Conservation (phyloP, 176 grass and related monocot genomes). For the Eremochloa ophiuroides region DNA sequence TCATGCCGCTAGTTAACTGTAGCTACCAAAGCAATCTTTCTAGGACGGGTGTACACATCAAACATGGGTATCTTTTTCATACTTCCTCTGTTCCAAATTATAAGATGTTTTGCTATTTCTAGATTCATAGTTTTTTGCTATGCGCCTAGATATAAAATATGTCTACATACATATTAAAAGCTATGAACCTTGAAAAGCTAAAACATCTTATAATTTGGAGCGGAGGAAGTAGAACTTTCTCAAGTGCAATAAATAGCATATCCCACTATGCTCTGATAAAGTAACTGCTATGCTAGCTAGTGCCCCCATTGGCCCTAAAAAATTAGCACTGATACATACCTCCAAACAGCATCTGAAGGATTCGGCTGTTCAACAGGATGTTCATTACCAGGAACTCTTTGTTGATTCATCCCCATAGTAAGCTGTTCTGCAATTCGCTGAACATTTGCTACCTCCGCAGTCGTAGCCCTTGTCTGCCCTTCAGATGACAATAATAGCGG, state of each 20-base stretch:
- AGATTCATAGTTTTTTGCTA: no score
- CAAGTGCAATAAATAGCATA: background rate
- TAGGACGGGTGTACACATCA: background rate
- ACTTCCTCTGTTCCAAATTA: no score
- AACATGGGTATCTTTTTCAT: background rate
- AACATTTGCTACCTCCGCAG: slow-evolving; percentile 35
- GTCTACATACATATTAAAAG: no score
- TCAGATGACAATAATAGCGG: slow-evolving; percentile 64
- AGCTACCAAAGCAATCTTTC: background rate
- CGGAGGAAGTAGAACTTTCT: background rate
- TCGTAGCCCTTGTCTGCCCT: slow-evolving; percentile 43
- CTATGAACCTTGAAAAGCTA: no score
- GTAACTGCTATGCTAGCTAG: background rate
- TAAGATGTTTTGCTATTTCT: no score
- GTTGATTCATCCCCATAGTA: slow-evolving; percentile 62
- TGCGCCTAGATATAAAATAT: no score
- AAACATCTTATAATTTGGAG: no score
- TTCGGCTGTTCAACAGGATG: slow-evolving; percentile 61
- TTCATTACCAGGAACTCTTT: slow-evolving; percentile 50
- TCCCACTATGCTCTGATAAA: background rate
- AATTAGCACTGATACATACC: slow-evolving; percentile 46
- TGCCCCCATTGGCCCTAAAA: no score
- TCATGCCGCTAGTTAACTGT: background rate
- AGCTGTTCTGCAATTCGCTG: slow-evolving; percentile 68
- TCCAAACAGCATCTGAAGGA: slow-evolving; percentile 78